Evolutionary conservation across 2,329 filamentous ascomycete species (phyloP).

Genomic region (Aspergillus alliaceus): DNA sequence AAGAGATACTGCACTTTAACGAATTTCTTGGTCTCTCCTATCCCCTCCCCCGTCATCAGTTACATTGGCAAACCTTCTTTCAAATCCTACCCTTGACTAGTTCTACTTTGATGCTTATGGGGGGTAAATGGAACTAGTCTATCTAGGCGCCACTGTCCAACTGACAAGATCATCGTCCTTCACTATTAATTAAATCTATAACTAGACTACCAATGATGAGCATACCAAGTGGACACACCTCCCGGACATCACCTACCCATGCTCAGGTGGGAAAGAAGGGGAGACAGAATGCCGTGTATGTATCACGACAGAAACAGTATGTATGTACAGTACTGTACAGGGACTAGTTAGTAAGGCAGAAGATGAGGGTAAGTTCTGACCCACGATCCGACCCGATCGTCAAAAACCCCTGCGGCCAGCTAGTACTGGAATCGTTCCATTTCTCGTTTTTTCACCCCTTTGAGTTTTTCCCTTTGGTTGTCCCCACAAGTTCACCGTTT

Average conservation of each 20-base stretch:
- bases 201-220: background rate
- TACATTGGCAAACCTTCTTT: background rate
- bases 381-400: slow-evolving; percentile 19
- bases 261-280: background rate
- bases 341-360: background rate
- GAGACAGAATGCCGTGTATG: background rate
- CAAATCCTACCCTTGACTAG: background rate
- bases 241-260: background rate
- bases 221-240: background rate
- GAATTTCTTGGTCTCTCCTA: background rate
- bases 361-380: background rate
- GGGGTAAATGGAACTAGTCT: no score
- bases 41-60: background rate
- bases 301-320: background rate
- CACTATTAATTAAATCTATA: background rate
- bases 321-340: no score
- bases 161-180: background rate
- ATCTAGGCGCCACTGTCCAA: no score
- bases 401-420: slow-evolving; percentile 10
- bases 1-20: no score
- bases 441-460: background rate
- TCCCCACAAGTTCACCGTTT: slow-evolving; percentile 28
- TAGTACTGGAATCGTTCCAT: background rate
- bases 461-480: slow-evolving; percentile 1
- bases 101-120: background rate